A percentile compares a stretch with the other conserved stretches of the same genome.
phyloP scores from a whole-genome alignment of 352 stramenopile species.

The Aphanomyces invadans region DNA sequence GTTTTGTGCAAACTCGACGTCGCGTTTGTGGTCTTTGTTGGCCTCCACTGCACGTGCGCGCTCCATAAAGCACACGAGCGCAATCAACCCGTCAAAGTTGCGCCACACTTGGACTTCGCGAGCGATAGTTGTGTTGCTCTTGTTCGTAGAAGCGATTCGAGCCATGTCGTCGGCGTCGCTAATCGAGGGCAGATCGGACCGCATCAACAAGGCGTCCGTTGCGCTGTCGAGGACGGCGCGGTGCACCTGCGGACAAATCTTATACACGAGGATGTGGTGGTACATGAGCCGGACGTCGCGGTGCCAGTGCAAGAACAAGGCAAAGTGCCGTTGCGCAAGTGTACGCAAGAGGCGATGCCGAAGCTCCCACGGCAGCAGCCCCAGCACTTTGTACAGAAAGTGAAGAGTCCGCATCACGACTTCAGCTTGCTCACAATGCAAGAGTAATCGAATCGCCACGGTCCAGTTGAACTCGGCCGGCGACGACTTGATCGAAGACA shows the following conservation, averaged over 20 bases:
- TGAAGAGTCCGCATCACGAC: constrained; percentile 52
- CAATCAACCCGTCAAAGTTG: constrained; percentile 64
- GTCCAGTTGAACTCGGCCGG: constrained; percentile 16
- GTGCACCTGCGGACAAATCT: constrained; percentile 40
- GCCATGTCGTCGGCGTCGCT: constrained; percentile 32
- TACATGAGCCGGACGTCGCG: constrained; percentile 57
- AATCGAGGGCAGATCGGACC: background rate
- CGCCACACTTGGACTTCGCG: constrained; percentile 41
- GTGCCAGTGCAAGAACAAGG: constrained; percentile 73
- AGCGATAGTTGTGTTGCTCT: constrained; percentile 21
- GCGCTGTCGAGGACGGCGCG: constrained; percentile 55
- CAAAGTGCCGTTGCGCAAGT: constrained; percentile 69
- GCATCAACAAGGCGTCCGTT: constrained; percentile 50
- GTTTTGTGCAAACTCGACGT: constrained; percentile 42
- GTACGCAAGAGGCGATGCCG: constrained; percentile 57
- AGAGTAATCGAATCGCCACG: constrained; percentile 54
- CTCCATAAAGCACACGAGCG: constrained; percentile 52
- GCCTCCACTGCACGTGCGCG: constrained; percentile 43
- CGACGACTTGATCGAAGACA: constrained; percentile 2
- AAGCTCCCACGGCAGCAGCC: constrained; percentile 61
- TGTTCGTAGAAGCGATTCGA: constrained; percentile 16
- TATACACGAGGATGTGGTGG: constrained; percentile 69
- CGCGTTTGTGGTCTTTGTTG: constrained; percentile 53
- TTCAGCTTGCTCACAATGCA: constrained; percentile 65
- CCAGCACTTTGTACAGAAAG: constrained; percentile 69